These are phyloP conservation scores for Mycena latifolia DNA, from an alignment of 768 basidiomycete species.

Conservation along the genomic window DNA sequence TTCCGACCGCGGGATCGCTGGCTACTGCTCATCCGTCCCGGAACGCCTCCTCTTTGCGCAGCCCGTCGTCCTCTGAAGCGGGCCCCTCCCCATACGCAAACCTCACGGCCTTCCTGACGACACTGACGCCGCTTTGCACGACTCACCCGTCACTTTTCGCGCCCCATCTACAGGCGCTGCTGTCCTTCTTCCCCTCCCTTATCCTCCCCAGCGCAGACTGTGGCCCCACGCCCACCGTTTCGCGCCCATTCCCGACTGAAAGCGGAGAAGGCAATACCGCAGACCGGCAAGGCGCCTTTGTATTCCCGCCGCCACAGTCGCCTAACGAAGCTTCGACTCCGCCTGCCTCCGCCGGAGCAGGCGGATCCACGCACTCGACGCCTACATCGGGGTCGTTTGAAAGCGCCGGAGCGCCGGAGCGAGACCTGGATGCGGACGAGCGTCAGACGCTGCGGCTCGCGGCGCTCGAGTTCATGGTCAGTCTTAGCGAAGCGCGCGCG, in stretches of 20 bases:
- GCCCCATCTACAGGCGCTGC: constrained; percentile 75
- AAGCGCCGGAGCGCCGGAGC: constrained; percentile 44
- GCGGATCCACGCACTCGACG: constrained; percentile 51
- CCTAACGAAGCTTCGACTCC: constrained; percentile 39
- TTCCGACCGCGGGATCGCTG: constrained; percentile 45
- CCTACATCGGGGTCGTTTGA: constrained; percentile 49
- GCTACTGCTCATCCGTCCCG: constrained; percentile 36
- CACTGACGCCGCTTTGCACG: constrained; percentile 77
- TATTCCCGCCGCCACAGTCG: constrained; percentile 51
- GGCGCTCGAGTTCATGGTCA: constrained; percentile 87
- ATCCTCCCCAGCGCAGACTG: constrained; percentile 71
- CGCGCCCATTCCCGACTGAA: constrained; percentile 56
- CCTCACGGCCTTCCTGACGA: constrained; percentile 74
- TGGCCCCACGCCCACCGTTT: constrained; percentile 64
- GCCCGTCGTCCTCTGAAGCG: constrained; percentile 48
- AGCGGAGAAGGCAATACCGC: constrained; percentile 29
- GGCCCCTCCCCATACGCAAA: constrained; percentile 49
- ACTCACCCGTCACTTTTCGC: constrained; percentile 80
- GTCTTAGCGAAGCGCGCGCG: constrained; percentile 80
- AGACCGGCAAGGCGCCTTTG: constrained; percentile 52
- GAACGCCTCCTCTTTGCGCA: constrained; percentile 30
- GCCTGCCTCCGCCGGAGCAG: constrained; percentile 65
- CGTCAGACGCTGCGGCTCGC: constrained; percentile 76
- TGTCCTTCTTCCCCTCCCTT: constrained; percentile 77
- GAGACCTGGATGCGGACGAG: constrained; percentile 71